Base-by-base conservation (phyloP, 352 stramenopile genomes). In the Phytophthora pini region DNA sequence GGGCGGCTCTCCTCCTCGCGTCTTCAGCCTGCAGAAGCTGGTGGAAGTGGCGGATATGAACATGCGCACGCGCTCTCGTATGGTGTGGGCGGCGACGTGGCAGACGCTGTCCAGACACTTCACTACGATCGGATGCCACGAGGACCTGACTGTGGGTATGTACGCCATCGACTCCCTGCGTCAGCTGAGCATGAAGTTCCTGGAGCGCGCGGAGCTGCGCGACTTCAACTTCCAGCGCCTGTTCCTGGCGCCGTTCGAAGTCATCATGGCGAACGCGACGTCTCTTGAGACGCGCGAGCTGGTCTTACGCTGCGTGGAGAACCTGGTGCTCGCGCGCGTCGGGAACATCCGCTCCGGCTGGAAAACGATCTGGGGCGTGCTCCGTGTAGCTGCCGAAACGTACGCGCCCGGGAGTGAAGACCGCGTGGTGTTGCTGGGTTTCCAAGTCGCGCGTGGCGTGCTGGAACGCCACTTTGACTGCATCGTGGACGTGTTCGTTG, bases 31-130 rank as follows among this genome's bases (percentile, higher is more conserved):
- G 52, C 97, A 99, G 74, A 97, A 98, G 72, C 86, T 99, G 3
- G 98, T 99, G 8, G 98, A 99, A 82, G 97, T 99, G 12, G 98
- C 98, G 2, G 97, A 99, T 74, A 99, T 98, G 81, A 99, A 99
- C 86, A 99, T 99, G 97, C 84, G 98, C 55, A 93, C 84, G 31
- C 92, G 98, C 9, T 95, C 94, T 24, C 85, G 98, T 31, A 84
- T 99, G 45, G 97, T 98, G 8, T 99, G 98, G 98, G 90, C 95
- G n/a, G 90, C 97, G 56, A 98, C 99, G 36, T 99, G 98, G 98
- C 84, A 89, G 44, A 91, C 97, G 17, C 89, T 99, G 41, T 97
- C 94, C 3, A 77, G 92, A n/a, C 98, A 99, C 68, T 99, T 99
- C 74, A 97, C 97, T 5, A 94, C 92, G 39, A 98, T 99, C 31